Base-by-base conservation (phyloP, 1,139 yeast species). In the Pichia sp. region DNA sequence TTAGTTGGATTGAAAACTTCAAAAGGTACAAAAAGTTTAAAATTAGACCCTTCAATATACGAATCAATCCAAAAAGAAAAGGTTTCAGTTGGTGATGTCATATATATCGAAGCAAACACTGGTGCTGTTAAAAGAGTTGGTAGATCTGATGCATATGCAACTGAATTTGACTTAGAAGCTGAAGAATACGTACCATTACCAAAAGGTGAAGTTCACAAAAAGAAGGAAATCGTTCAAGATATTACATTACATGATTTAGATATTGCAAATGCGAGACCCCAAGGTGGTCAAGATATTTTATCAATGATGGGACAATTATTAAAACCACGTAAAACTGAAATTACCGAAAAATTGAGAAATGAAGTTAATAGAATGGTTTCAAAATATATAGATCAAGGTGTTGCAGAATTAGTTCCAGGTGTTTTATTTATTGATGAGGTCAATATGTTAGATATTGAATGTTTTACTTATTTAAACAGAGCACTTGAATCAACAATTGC, bases 121-220 rank as follows among this genome's bases (percentile, higher is more conserved):
- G 99, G 99, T 39, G 87, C 97, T 3, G 97, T 92, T 46, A 94
- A 92, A 68, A 75, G 98, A 60, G 98, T 94, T 39, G 99, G 99
- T 48, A 79, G 99, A 66, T 86, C 96, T 5, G 98, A 94, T 67
- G 97, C 97, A 0, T 92, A 88, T 65, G 97, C 98, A 39, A 92
- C 98, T 1, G 99, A 92, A 69, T 92, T 90, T 60, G 99, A 92
- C 68, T 75, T 92, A 58, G 98, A 94, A 71, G 97, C 97, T 32
- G 98, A 92, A 71, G 98, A 92, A 68, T 92, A 92, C 66, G 99
- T 94, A 34, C 98, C 98, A 43, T 75, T 92, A 59, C 98, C 99
- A 53, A 92, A 92, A 71, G 98, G 98, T 44, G 99, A 92, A 66
- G 97, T 92, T 37, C 98, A 94, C 72, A 94, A 94, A 70, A 92